phyloP scores from a whole-genome alignment of 2,329 filamentous ascomycete genomes.

The Arthrinium phaeospermum region DNA sequence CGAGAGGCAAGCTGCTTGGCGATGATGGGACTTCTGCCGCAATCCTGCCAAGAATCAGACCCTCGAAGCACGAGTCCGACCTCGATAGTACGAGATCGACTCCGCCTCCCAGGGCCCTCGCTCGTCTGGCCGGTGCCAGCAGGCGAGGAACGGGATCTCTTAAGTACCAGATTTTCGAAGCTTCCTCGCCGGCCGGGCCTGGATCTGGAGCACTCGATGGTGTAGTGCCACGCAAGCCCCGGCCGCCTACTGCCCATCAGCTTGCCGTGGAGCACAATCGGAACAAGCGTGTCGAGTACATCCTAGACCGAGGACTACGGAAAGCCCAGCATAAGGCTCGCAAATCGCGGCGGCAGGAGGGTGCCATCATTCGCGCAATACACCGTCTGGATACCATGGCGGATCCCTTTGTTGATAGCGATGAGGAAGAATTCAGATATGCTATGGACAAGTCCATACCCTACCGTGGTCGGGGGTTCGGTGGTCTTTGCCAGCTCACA shows the following conservation, averaged over 20 bases:
- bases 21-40: conserved; percentile 60
- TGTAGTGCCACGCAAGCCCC: conserved; percentile 66
- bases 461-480: conserved; percentile 64
- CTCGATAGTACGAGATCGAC: conserved; percentile 59
- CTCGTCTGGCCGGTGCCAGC: conserved; percentile 42
- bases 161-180: conserved; percentile 66
- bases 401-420: conserved; percentile 66
- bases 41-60: conserved; percentile 67
- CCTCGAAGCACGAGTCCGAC: conserved; percentile 66
- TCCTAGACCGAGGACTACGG: conserved; percentile 76
- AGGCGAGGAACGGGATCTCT: conserved; percentile 55
- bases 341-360: conserved; percentile 66
- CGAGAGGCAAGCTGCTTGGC: conserved; percentile 42
- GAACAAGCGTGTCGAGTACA: conserved; percentile 80
- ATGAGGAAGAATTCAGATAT: conserved; percentile 57
- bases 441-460: conserved; percentile 38
- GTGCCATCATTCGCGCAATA: conserved; percentile 70
- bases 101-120: conserved; percentile 51
- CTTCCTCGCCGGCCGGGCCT: conserved; percentile 60
- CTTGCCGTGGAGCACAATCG: conserved; percentile 80
- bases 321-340: conserved; percentile 68
- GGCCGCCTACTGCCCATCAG: conserved; percentile 82
- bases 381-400: conserved; percentile 63
- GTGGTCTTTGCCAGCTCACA: conserved; percentile 67
- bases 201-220: conserved; percentile 59